Percentiles rank a stretch among this genome's conserved stretches.
Evolutionary conservation across 2,329 filamentous ascomycete genomes (phyloP).

Genomic region (Aspergillus udagawae): DNA sequence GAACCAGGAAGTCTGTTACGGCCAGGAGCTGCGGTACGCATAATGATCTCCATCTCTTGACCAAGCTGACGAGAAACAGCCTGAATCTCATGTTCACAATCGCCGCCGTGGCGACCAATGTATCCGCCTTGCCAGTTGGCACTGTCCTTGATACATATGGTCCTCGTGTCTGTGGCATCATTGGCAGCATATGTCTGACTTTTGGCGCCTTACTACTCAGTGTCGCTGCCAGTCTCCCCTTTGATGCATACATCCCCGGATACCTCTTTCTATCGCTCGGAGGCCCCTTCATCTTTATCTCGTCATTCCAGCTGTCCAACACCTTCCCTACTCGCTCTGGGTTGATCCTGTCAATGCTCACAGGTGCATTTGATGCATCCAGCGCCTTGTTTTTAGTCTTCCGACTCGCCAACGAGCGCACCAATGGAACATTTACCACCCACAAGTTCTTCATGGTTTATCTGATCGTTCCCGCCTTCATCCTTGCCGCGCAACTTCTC

Average conservation of each 20-base stretch:
- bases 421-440: constrained; percentile 55
- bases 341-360: constrained; percentile 73
- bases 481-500: constrained; percentile 63
- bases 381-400: constrained; percentile 75
- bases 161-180: constrained; percentile 69
- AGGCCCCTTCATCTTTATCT: constrained; percentile 77
- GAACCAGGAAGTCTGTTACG: constrained; percentile 52
- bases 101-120: constrained; percentile 82
- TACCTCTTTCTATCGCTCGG: constrained; percentile 75
- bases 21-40: constrained; percentile 52
- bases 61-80: constrained; percentile 23
- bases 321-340: constrained; percentile 74
- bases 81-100: constrained; percentile 92
- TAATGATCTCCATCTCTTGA: constrained; percentile 5
- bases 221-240: constrained; percentile 59
- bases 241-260: constrained; percentile 71
- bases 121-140: constrained; percentile 79
- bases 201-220: constrained; percentile 70
- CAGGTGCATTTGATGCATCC: constrained; percentile 78
- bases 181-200: constrained; percentile 65
- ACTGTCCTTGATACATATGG: constrained; percentile 80
- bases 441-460: constrained; percentile 69
- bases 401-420: constrained; percentile 64
- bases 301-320: constrained; percentile 80
- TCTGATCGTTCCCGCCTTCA: constrained; percentile 64